Percentiles rank a stretch among this genome's conserved stretches.
Evolutionary conservation across 768 basidiomycete genomes (phyloP).

Genomic region (Leccinum olivaceopallidum): DNA sequence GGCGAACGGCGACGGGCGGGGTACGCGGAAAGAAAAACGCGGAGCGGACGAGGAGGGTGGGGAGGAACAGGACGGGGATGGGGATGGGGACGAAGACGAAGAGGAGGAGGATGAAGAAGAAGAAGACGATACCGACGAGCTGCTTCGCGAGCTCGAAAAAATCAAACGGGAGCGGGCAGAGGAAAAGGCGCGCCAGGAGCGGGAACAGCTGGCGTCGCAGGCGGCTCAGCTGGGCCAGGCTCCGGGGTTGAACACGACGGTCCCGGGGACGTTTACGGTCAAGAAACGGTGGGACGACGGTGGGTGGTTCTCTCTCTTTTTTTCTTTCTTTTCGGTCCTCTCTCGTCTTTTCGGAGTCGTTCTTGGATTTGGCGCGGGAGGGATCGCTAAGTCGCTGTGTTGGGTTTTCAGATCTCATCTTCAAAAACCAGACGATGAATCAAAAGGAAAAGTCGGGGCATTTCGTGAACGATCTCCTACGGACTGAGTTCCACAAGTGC

Average conservation of each 20-base stretch:
- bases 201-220: conserved; percentile 63
- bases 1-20: conserved; percentile 55
- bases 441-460: conserved; percentile 64
- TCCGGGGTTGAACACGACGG: conserved; percentile 71
- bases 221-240: conserved; percentile 74
- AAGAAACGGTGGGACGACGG: conserved; percentile 97
- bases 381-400: not conserved
- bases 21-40: conserved; percentile 21
- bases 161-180: conserved; percentile 96
- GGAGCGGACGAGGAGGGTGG: conserved; percentile 72
- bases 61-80: conserved; percentile 55
- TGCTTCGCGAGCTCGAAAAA: conserved; percentile 96
- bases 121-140: conserved; percentile 72
- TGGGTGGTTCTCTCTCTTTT: conserved; percentile 33
- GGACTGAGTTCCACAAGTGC: conserved; percentile 93
- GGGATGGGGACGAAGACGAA: conserved; percentile 49
- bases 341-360: not conserved
- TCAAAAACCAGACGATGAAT: conserved; percentile 95
- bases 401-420: conserved; percentile 74
- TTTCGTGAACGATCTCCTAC: conserved; percentile 93
- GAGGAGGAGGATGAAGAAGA: conserved; percentile 68
- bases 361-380: not conserved
- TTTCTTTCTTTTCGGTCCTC: not conserved
- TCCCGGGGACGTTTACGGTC: conserved; percentile 84
- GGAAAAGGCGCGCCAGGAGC: conserved; percentile 83